phyloP scores from a whole-genome alignment of 106 monocot species.

The Iris macrosiphon region DNA sequence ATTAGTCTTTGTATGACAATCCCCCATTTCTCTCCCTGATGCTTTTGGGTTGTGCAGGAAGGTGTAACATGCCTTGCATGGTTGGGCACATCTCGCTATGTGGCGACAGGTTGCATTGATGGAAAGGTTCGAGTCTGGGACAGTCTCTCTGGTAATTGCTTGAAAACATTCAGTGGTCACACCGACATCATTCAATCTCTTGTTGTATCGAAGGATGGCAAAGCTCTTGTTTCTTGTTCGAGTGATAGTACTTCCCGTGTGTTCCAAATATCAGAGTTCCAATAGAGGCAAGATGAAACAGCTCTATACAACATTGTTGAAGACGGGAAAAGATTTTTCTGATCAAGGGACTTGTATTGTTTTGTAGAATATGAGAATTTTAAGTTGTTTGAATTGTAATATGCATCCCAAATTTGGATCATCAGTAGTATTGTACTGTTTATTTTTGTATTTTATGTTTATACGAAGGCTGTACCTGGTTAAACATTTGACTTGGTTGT shows the following conservation, averaged over 20 bases:
- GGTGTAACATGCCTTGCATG: conserved; percentile 77
- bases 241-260: conserved; percentile 62
- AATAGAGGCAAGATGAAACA: not conserved
- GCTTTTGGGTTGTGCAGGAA: conserved; percentile 28
- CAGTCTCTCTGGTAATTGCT: conserved; percentile 61
- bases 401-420: no score
- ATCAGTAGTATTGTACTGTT: no score
- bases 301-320: no score
- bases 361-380: no score
- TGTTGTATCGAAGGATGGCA: conserved; percentile 41
- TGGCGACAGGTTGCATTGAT: conserved; percentile 78
- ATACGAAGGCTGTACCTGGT: no score
- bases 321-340: no score
- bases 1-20: no score
- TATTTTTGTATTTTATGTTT: no score
- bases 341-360: no score
- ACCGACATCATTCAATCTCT: conserved; percentile 48
- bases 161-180: conserved; percentile 55
- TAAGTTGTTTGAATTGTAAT: no score
- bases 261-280: conserved; percentile 46
- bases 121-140: conserved; percentile 90
- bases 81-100: conserved; percentile 48
- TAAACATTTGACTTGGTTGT: no score
- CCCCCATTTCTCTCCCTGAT: not conserved
- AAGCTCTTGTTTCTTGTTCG: conserved; percentile 67